Percentiles rank a stretch among this genome's conserved stretches.
Conservation (phyloP, 495 filamentous ascomycete species). For the Neurospora intermedia region DNA sequence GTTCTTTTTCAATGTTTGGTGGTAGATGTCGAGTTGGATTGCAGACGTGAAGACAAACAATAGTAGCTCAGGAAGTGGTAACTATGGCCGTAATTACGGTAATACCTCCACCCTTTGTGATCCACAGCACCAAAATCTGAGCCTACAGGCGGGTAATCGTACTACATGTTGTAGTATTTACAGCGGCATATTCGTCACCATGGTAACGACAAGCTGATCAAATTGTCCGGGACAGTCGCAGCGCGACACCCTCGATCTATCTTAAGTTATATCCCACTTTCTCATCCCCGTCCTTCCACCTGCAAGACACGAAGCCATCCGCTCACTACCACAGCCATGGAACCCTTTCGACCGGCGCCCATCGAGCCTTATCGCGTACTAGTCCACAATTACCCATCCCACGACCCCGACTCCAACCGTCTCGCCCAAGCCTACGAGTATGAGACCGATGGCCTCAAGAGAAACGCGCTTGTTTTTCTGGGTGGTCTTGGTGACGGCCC, state of each 20-base stretch:
- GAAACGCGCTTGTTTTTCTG: conserved; percentile 70
- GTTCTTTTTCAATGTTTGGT: no score
- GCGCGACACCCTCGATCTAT: neutral
- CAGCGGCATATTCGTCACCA: neutral
- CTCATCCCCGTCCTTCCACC: neutral
- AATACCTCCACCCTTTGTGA: neutral
- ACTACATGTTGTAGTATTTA: neutral
- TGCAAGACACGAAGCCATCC: neutral
- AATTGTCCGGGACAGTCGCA: neutral
- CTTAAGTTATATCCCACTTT: neutral
- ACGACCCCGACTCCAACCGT: neutral
- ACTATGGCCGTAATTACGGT: neutral
- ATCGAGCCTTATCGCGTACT: neutral
- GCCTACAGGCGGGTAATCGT: neutral
- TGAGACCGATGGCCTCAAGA: conserved; percentile 5
- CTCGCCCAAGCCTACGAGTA: neutral
- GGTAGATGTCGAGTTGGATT: no score
- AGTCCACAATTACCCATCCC: neutral
- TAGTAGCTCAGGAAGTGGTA: neutral
- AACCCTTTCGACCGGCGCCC: neutral
- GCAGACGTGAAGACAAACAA: no score
- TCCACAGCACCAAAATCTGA: no score
- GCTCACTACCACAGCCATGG: neutral
- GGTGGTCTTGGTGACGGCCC: conserved; percentile 77
- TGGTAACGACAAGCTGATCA: neutral